Conservation (phyloP, 2,329 filamentous ascomycete species). For the Chalaropsis thielavioides region DNA sequence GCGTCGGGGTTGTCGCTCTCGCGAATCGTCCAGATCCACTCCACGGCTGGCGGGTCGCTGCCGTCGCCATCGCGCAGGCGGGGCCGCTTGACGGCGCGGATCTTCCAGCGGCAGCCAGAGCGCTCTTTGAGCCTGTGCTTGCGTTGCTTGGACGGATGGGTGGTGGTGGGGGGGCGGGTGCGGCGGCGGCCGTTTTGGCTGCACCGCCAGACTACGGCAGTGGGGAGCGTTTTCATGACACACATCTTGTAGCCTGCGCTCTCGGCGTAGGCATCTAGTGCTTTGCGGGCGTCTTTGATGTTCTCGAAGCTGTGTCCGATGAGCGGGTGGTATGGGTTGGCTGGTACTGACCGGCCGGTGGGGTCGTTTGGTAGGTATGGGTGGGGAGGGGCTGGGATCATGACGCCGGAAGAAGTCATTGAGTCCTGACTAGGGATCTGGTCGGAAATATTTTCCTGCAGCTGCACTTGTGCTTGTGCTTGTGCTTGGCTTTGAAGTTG, state of each 20-base stretch:
- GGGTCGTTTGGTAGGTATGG: slow-evolving; percentile 16
- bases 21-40: slow-evolving; percentile 18
- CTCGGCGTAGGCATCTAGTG: slow-evolving; percentile 16
- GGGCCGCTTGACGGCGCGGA: slow-evolving; percentile 15
- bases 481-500: slow-evolving; percentile 5
- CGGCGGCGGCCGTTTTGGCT: slow-evolving; percentile 16
- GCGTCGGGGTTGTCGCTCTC: slow-evolving; percentile 17
- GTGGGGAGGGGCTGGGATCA: slow-evolving; percentile 16
- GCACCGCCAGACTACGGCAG: slow-evolving; percentile 17
- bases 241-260: slow-evolving; percentile 16
- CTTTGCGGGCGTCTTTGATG: slow-evolving; percentile 13
- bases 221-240: slow-evolving; percentile 17
- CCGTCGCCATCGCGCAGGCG: slow-evolving; percentile 19
- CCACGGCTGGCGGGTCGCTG: slow-evolving; percentile 19
- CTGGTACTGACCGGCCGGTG: slow-evolving; percentile 16
- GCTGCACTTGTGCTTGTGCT: slow-evolving; percentile 7
- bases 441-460: background rate
- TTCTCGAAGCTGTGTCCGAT: slow-evolving; percentile 16
- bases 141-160: slow-evolving; percentile 15
- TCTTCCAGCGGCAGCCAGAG: slow-evolving; percentile 17
- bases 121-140: slow-evolving; percentile 17
- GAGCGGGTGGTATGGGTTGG: slow-evolving; percentile 16
- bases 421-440: background rate
- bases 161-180: slow-evolving; percentile 5
- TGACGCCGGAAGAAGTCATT: background rate